phyloP scores from a whole-genome alignment of 805 yeast species.

The Saccharomycopsis olivae region DNA sequence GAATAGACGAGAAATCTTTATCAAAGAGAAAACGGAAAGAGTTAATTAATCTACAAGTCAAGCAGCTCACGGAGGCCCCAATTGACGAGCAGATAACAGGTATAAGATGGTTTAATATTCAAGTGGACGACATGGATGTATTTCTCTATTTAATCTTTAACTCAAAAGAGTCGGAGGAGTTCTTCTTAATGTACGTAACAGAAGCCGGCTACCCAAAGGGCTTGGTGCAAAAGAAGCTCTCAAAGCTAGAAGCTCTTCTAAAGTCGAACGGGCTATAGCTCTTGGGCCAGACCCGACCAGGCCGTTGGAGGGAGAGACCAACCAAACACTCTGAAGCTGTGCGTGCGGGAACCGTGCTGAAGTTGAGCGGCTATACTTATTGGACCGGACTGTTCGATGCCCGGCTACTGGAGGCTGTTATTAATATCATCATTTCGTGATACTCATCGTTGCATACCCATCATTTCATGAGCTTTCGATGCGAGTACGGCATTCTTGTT shows the following conservation, averaged over 20 bases:
- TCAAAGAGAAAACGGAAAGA: neutral
- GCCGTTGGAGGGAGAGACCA: too few relatives aligned
- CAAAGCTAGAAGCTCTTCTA: conserved; percentile 6
- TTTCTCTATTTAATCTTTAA: conserved; percentile 10
- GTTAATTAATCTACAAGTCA: neutral
- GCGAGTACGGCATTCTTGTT: too few relatives aligned
- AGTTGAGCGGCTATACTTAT: too few relatives aligned
- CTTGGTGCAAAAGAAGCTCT: conserved; percentile 13
- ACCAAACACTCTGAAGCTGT: too few relatives aligned
- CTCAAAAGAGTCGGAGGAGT: conserved; percentile 11
- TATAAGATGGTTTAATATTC: conserved; percentile 14
- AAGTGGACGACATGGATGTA: conserved; percentile 9
- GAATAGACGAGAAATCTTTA: neutral
- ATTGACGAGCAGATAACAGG: neutral
- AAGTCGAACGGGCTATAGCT: conserved; percentile 7
- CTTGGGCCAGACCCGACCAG: too few relatives aligned
- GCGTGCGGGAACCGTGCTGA: too few relatives aligned
- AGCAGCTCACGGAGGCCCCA: neutral
- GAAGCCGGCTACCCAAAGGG: conserved; percentile 13
- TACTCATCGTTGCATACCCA: too few relatives aligned
- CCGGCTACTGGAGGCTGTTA: too few relatives aligned
- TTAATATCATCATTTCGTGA: too few relatives aligned
- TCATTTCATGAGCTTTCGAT: too few relatives aligned
- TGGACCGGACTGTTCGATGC: too few relatives aligned
- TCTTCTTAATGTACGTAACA: conserved; percentile 9